These are phyloP conservation scores for Kodamaea sp. DNA, from an alignment of 1,139 yeast genomes.

Conservation along the genomic window DNA sequence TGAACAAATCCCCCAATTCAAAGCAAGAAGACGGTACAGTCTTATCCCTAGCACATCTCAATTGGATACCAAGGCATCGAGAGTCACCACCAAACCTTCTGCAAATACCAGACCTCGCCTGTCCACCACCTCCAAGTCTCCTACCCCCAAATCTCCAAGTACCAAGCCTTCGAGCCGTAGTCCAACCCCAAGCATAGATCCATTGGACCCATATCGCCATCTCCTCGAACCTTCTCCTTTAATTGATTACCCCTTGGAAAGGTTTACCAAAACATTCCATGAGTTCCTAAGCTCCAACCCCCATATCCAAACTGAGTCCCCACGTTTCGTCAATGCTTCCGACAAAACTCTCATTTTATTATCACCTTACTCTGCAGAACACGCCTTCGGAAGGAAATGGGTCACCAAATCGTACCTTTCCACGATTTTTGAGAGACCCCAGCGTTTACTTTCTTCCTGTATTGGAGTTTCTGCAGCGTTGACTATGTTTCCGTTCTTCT, in stretches of 20 bases:
- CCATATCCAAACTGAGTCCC: constrained; percentile 54
- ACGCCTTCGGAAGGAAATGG: constrained; percentile 77
- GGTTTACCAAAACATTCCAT: constrained; percentile 45
- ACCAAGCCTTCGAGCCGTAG: background rate
- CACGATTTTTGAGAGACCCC: constrained; percentile 84
- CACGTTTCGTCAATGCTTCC: constrained; percentile 41
- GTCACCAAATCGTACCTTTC: constrained; percentile 66
- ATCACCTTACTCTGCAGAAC: constrained; percentile 64
- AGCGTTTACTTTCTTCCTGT: constrained; percentile 72
- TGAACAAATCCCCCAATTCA: constrained; percentile 43
- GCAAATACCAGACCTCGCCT: constrained; percentile 1
- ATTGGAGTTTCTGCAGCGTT: constrained; percentile 79
- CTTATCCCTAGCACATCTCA: constrained; percentile 28
- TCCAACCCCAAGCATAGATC: constrained; percentile 9
- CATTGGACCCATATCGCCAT: constrained; percentile 8
- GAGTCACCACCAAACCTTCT: constrained; percentile 1
- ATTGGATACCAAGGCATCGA: constrained; percentile 7
- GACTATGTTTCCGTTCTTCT: constrained; percentile 66
- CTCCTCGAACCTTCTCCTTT: constrained; percentile 29
- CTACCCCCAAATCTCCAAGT: constrained; percentile 2
- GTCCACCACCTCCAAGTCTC: constrained; percentile 4
- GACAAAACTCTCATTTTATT: constrained; percentile 56
- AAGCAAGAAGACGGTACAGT: constrained; percentile 31
- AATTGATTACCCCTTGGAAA: constrained; percentile 37
- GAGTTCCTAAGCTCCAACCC: constrained; percentile 56